phyloP scores from a whole-genome alignment of 2,329 filamentous ascomycete genomes.

The Exutisphaerella laricina region DNA sequence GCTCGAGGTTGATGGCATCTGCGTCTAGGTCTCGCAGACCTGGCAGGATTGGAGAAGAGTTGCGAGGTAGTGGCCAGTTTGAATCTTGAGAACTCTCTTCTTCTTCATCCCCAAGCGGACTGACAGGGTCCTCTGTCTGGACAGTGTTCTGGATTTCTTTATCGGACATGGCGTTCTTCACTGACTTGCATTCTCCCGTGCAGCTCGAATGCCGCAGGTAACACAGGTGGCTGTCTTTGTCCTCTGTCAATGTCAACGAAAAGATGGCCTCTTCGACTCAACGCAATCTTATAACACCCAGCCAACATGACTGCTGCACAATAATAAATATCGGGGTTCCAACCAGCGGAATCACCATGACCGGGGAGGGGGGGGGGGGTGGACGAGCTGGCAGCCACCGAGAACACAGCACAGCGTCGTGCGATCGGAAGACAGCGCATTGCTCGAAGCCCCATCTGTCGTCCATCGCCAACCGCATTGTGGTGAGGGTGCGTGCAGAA shows the following conservation, averaged over 20 bases:
- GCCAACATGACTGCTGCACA: too few relatives aligned
- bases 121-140: neutral
- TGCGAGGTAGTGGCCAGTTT: constrained; percentile 1
- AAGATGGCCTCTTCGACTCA: neutral
- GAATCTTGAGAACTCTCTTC: neutral
- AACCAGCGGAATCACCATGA: neutral
- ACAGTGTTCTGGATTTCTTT: neutral
- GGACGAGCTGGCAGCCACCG: neutral
- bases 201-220: neutral
- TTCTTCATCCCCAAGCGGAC: neutral
- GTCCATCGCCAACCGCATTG: neutral
- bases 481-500: neutral
- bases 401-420: neutral
- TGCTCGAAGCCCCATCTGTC: neutral
- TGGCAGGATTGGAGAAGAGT: neutral
- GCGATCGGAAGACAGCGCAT: too few relatives aligned
- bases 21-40: neutral
- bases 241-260: neutral
- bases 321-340: neutral
- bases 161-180: neutral
- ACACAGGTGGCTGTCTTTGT: neutral
- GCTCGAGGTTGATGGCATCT: neutral
- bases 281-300: too few relatives aligned
- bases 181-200: neutral
- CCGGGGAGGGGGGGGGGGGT: neutral